phyloP scores from a whole-genome alignment of 2,329 filamentous ascomycete genomes.

The Pseudogymnoascus sp. region DNA sequence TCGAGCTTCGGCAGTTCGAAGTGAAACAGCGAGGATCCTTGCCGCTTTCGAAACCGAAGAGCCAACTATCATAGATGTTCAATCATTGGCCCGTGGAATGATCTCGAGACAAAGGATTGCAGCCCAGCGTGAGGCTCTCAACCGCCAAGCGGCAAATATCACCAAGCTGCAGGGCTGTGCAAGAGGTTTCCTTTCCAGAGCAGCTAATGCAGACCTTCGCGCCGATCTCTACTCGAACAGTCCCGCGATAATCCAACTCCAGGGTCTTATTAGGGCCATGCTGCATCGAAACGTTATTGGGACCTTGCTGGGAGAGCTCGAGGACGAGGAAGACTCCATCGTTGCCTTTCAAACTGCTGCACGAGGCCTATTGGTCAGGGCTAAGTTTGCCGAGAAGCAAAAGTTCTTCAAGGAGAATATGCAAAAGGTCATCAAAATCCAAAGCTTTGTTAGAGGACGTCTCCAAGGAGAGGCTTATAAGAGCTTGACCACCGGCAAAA shows the following conservation, averaged over 20 bases:
- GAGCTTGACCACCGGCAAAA: slow-evolving; percentile 90
- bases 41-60: slow-evolving; percentile 42
- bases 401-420: slow-evolving; percentile 92
- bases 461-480: slow-evolving; percentile 98
- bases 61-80: slow-evolving; percentile 42
- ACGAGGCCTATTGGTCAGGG: slow-evolving; percentile 66
- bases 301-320: slow-evolving; percentile 65
- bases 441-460: slow-evolving; percentile 90
- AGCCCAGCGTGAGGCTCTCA: slow-evolving; percentile 46
- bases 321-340: slow-evolving; percentile 73
- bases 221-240: slow-evolving; percentile 63
- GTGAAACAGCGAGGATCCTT: slow-evolving; percentile 41
- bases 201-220: slow-evolving; percentile 54
- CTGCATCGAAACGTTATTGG: slow-evolving; percentile 68
- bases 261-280: slow-evolving; percentile 71
- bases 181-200: slow-evolving; percentile 58
- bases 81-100: slow-evolving; percentile 55
- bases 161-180: slow-evolving; percentile 58
- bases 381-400: slow-evolving; percentile 73
- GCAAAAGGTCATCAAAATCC: slow-evolving; percentile 97
- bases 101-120: slow-evolving; percentile 45
- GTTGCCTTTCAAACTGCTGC: slow-evolving; percentile 66
- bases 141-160: slow-evolving; percentile 49
- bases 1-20: slow-evolving; percentile 48
- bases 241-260: slow-evolving; percentile 59